phyloP scores from a whole-genome alignment of 768 basidiomycete species.

The Lactifluus subvellereus region DNA sequence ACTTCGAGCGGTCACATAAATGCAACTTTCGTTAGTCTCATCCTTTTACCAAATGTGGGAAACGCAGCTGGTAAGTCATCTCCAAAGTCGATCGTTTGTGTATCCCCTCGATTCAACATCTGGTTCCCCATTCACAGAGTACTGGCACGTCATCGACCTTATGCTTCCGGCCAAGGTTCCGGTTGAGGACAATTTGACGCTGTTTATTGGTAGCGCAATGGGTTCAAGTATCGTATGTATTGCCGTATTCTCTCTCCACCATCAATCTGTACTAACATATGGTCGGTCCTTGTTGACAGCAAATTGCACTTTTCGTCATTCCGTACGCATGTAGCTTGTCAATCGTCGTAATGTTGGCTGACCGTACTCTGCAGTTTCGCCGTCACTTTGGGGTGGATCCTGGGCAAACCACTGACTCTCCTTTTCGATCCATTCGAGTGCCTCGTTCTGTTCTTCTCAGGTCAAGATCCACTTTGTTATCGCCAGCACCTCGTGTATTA shows the following conservation, averaged over 20 bases:
- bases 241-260: not conserved
- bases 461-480: conserved; percentile 26
- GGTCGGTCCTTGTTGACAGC: conserved; percentile 37
- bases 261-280: not conserved
- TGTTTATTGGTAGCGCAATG: conserved; percentile 83
- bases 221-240: conserved; percentile 70
- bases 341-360: not conserved
- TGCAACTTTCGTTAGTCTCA: conserved; percentile 80
- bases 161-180: conserved; percentile 89
- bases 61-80: conserved; percentile 64
- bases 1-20: conserved; percentile 51
- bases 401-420: conserved; percentile 73
- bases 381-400: conserved; percentile 70
- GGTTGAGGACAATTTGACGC: conserved; percentile 81
- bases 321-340: conserved; percentile 45
- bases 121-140: conserved; percentile 38
- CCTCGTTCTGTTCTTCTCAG: conserved; percentile 49
- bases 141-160: conserved; percentile 27
- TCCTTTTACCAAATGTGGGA: conserved; percentile 89
- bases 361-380: conserved; percentile 46
- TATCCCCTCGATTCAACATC: conserved; percentile 4
- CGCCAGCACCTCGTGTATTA: not conserved
- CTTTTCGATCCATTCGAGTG: conserved; percentile 90
- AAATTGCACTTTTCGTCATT: conserved; percentile 82
- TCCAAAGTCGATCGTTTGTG: not conserved